phyloP scores from a whole-genome alignment of 2,329 filamentous ascomycete genomes.

The Taxawa tesnikishii region DNA sequence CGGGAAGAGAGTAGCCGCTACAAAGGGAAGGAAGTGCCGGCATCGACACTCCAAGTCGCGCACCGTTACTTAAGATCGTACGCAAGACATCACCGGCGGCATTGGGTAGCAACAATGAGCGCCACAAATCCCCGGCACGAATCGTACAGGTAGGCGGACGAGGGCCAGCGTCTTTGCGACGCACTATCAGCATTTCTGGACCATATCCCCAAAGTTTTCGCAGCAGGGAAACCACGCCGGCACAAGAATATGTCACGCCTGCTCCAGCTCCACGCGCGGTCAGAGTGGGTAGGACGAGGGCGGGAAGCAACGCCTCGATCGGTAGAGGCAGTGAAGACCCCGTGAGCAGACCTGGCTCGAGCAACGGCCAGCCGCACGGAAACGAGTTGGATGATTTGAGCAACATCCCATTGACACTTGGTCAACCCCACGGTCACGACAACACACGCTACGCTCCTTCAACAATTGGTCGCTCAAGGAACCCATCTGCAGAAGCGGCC shows the following conservation, averaged over 20 bases:
- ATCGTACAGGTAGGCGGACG: constrained; percentile 20
- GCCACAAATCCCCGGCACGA: constrained; percentile 20
- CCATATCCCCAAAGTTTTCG: constrained; percentile 17
- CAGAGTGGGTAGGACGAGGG: constrained; percentile 15
- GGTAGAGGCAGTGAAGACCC: constrained; percentile 16
- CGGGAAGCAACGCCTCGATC: constrained; percentile 22
- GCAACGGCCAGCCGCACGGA: constrained; percentile 10
- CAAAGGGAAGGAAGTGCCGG: constrained; percentile 15
- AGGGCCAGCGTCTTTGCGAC: constrained; percentile 17
- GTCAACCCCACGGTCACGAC: constrained; percentile 37
- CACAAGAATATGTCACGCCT: constrained; percentile 22
- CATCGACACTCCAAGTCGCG: constrained; percentile 22
- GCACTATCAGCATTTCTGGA: constrained; percentile 19
- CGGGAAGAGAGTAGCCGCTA: constrained; percentile 8
- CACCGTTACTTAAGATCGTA: constrained; percentile 21
- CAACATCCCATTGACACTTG: constrained; percentile 12
- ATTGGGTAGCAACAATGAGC: constrained; percentile 9
- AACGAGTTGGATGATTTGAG: constrained; percentile 10
- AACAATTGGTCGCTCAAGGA: constrained; percentile 37
- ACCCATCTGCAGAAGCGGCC: constrained; percentile 45
- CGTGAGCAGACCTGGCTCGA: constrained; percentile 18
- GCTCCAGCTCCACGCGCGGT: constrained; percentile 19
- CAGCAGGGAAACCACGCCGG: constrained; percentile 20
- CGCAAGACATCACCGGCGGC: constrained; percentile 20
- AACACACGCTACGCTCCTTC: constrained; percentile 25